Percentiles rank a stretch among this genome's conserved stretches.
Conservation (phyloP, 495 filamentous ascomycete genomes). For the Annulohypoxylon nitens region DNA sequence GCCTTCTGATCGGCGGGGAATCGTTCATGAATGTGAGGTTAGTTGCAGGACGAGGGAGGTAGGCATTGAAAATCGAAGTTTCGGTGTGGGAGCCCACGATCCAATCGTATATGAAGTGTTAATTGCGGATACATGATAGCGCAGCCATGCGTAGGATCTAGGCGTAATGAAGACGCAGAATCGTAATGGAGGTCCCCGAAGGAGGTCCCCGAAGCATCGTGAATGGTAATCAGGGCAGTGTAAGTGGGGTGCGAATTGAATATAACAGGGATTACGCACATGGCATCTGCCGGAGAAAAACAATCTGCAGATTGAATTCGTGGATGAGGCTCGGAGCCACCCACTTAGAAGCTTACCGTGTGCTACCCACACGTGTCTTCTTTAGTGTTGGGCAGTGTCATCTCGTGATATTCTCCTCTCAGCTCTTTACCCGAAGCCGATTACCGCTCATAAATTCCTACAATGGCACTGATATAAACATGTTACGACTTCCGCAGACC, state of each 20-base stretch:
- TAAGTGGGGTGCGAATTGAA: not conserved
- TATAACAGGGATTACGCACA: not conserved
- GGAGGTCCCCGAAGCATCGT: slow-evolving; percentile 16
- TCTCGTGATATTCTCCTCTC: not conserved
- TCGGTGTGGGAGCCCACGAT: not conserved
- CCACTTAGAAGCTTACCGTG: not conserved
- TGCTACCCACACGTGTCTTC: not conserved
- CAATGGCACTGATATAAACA: no score
- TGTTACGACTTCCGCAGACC: not conserved
- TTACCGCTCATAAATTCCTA: no score
- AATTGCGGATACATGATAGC: not conserved
- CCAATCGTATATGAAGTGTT: not conserved
- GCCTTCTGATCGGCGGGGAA: not conserved
- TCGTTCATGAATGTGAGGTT: not conserved
- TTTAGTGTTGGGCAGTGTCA: not conserved
- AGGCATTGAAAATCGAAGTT: not conserved
- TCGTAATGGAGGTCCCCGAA: slow-evolving; percentile 17
- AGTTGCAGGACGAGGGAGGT: no score
- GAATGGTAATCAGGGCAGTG: not conserved
- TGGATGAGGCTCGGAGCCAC: not conserved
- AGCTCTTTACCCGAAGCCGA: not conserved
- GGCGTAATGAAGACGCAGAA: not conserved
- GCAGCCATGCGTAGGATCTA: not conserved
- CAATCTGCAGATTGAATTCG: not conserved
- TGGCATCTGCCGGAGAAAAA: not conserved